Evolutionary conservation across 345 rosid genomes (phyloP), one percentile per base, ranked within the genome.

Genomic region (Capsella bursapastoris): DNA sequence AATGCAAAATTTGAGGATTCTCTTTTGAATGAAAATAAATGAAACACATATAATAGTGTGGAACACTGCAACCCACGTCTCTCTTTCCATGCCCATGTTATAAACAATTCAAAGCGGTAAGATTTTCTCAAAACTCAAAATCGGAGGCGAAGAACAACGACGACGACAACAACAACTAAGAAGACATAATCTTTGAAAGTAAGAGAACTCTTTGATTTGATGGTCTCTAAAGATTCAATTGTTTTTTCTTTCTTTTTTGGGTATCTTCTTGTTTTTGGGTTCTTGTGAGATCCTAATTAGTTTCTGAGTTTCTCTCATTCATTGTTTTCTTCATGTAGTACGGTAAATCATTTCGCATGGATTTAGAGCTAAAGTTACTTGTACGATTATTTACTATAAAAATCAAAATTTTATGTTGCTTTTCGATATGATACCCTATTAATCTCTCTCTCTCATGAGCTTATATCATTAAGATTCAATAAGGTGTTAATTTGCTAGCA

Each of bases 191-290:
- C 53, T 16, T 18, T 34, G 37, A 34, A 57, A 57, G 62, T 57
- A 57, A 57, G 43, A 57, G 7, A 57, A 15, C 41, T 56, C 61
- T 56, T 56, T 56, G 38, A 25, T 52, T 53, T 27, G 15, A 48
- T 48, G 52, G 52, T 48, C 27, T 11, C 52, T 7, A 7, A 10
- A 34, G 13, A 1, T 40, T 27, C 11, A 15, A 45, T 18, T 18
- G 22, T 18, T 18, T 18, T 18, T 18, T 18, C 22, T 18, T 18
- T 18, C 1, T 18, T 18, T 18, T 18, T 18, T 18, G 1, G 22
- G 22, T 18, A 18, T 18, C 22, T 18, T 18, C 22, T 18, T 18
- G 22, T 18, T 18, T 18, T 18, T 18, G 22, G 22, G 22, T 18
- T 18, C 22, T 18, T 18, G 22, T 18, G 22, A 18, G 22, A 18